Base-by-base conservation (phyloP, 192 early-diverging fungal genomes). In the Coemansia sp. region DNA sequence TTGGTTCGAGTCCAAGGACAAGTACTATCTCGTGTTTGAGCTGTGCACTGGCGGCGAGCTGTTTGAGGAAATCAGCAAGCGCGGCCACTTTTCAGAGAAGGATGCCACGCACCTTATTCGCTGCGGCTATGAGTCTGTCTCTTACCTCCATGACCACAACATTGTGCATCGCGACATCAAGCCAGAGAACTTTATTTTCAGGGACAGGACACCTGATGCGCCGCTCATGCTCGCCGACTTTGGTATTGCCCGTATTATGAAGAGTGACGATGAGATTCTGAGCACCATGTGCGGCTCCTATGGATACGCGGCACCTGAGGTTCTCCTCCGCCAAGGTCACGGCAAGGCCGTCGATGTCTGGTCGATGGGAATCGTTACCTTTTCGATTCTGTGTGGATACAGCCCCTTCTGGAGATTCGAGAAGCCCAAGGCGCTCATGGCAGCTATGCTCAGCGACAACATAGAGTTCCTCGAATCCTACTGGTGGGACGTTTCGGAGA, bases 261-360 rank as follows among this genome's bases (percentile, higher is more conserved):
- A 70, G 19, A 85, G 85, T 56, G 87, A 87, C 61, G 81, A 90
- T 64, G 86, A 89, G 74, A 78, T 93, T 16, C 68, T 93, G 45
- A 89, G 83, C 27, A 93, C 94, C 27, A 85, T 93, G 69, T 95
- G 94, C 72, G 95, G 95, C 34, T 94, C 93, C 19, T 89, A 90
- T 66, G 93, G 93, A 29, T 94, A 91, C 78, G 89, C 77, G n/a
- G 92, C 92, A 13, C 91, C 90, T 19, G 95, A 99, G 81, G 88
- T 99, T 24, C 75, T 96, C n/a, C 75, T 88, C 61, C 87, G 92
- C 62, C 84, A 87, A 59, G 90, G 91, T 6, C 92, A 98, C 77
- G 91, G 93, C 36, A 93, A 94, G 75, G 77, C 92, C 19, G 95
- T 98, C 2, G 95, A 99, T 76, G 85, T 99, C 70, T 99, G 95